Evolutionary conservation across 2,329 filamentous ascomycete species (phyloP), one percentile per base, ranked within the genome.

Genomic region (Colletotrichum horii): DNA sequence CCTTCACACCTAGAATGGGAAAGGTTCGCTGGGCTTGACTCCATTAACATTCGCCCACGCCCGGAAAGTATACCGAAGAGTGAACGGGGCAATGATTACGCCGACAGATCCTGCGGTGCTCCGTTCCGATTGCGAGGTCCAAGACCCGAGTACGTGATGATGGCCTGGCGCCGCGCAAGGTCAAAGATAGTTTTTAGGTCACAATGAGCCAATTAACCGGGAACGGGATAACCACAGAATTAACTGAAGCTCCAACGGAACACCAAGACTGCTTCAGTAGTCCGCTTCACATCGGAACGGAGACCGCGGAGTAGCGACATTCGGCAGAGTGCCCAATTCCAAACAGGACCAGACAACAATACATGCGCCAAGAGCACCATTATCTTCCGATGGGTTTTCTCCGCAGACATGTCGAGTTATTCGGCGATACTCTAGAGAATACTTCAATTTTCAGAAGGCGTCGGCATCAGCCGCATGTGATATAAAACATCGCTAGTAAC

Each of bases 391-490:
- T 56, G 22, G 52, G 52, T 56, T 56, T 56, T 56, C 12, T 12
- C 24, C 15, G 52, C 14, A 56, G 22, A 12, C 24, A 22, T 14
- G 52, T 56, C 8, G 52, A 15, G 52, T 43, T 19, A 19, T 43
- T n/a, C 9, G 19, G 5, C 1, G 19, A 4, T 38, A 19, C 36
- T 38, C 3, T 8, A n/a, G 19, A 43, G 4, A 19, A 56, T 8
- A 26, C 8, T 1, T 26, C 52, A 16, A 16, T 4, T 8, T 8
- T 22, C 4, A 8, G n/a, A 16, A 56, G 38, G 4, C 4, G 8
- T 8, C 14, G 16, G 3, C 0, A 22, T 26, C 22, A 6, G 9
- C 6, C 1, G 19, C 19, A 19, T n/a, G 38, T 5, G 3, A 2
- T 43, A 43, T 43, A 43, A 43, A n/a, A 43, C 38, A n/a, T 43